A percentile compares a stretch with the other conserved stretches of the same genome.
phyloP scores from a whole-genome alignment of 768 basidiomycete genomes.

The Amanita thiersii region DNA sequence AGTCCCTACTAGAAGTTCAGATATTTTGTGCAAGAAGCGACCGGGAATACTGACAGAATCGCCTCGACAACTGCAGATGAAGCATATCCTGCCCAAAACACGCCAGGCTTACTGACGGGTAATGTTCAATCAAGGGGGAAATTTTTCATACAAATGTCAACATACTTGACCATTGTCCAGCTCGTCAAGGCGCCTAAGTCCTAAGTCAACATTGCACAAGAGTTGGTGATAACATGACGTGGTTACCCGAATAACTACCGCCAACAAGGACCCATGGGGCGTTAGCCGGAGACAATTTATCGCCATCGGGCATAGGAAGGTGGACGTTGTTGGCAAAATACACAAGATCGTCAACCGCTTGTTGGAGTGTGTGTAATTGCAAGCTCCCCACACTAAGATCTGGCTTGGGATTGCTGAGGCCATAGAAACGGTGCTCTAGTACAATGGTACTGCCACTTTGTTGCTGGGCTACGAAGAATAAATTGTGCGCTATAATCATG shows the following conservation, averaged over 20 bases:
- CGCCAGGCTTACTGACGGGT: conserved; percentile 50
- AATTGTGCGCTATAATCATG: background rate
- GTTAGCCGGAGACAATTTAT: conserved; percentile 47
- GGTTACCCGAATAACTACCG: conserved; percentile 42
- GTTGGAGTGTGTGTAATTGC: conserved; percentile 56
- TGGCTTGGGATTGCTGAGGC: conserved; percentile 61
- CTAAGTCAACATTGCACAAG: background rate
- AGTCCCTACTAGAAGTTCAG: conserved; percentile 28
- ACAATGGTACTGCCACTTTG: conserved; percentile 55
- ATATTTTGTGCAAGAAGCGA: background rate
- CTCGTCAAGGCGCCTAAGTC: conserved; percentile 36
- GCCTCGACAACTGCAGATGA: conserved; percentile 63
- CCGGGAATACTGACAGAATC: conserved; percentile 29
- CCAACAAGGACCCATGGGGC: conserved; percentile 44
- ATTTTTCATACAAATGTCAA: conserved; percentile 6
- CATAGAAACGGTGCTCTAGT: conserved; percentile 70
- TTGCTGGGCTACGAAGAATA: conserved; percentile 40
- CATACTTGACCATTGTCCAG: conserved; percentile 65
- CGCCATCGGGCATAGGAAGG: conserved; percentile 61
- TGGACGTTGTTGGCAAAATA: conserved; percentile 62
- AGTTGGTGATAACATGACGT: conserved; percentile 6
- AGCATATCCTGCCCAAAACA: conserved; percentile 60
- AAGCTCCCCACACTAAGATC: conserved; percentile 54
- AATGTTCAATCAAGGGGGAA: background rate
- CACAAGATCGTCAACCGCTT: conserved; percentile 65